phyloP scores from a whole-genome alignment of 1,284 basidiomycete species.

The Mycosarcoma maydis region DNA sequence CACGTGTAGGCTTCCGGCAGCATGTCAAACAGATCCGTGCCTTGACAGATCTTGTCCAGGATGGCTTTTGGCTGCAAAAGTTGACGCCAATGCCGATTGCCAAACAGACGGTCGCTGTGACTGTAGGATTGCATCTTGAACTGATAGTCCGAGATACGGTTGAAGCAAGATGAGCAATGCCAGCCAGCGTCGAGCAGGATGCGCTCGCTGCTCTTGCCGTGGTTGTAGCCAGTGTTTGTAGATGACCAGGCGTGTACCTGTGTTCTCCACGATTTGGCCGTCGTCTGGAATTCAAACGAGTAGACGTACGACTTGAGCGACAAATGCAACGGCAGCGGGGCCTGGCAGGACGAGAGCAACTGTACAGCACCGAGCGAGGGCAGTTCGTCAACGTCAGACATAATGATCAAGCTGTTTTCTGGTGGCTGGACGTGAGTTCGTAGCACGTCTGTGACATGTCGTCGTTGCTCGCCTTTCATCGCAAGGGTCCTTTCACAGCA shows the following conservation, averaged over 20 bases:
- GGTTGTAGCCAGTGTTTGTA: constrained; percentile 70
- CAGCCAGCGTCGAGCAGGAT: constrained; percentile 74
- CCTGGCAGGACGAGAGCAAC: constrained; percentile 74
- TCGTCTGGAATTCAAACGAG: constrained; percentile 73
- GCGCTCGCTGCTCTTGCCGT: constrained; percentile 72
- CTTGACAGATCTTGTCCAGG: constrained; percentile 74
- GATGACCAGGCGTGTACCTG: constrained; percentile 71
- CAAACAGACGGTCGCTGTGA: constrained; percentile 74
- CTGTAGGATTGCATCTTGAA: constrained; percentile 76
- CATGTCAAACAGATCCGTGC: constrained; percentile 73
- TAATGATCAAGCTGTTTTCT: constrained; percentile 70
- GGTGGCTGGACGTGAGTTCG: constrained; percentile 7
- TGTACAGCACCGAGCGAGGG: constrained; percentile 72
- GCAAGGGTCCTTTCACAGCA: constrained; percentile 21
- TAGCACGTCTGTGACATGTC: constrained; percentile 8
- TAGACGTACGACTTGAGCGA: constrained; percentile 76
- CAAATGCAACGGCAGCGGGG: constrained; percentile 73
- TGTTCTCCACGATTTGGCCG: constrained; percentile 72
- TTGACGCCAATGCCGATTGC: constrained; percentile 68
- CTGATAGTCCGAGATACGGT: constrained; percentile 73
- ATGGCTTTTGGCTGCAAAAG: constrained; percentile 72
- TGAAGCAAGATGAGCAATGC: constrained; percentile 74
- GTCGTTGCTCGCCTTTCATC: constrained; percentile 24
- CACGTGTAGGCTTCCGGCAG: constrained; percentile 74
- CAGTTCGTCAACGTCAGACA: constrained; percentile 78